These are phyloP conservation scores for Gossypium davidsonii DNA, from an alignment of 441 rosid species.

Conservation along the genomic window DNA sequence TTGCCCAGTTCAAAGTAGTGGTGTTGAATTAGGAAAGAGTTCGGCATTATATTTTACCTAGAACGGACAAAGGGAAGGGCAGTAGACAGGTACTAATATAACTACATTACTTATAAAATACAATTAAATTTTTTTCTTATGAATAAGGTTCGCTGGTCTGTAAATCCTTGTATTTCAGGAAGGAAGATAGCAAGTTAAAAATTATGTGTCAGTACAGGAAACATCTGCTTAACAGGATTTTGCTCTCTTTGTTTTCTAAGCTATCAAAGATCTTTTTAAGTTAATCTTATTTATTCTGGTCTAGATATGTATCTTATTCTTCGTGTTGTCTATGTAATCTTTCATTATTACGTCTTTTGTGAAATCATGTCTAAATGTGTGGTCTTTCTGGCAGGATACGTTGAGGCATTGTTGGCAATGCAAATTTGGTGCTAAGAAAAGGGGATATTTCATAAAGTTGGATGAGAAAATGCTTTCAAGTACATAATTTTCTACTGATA, in stretches of 20 bases:
- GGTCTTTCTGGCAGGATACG: constrained; percentile 27
- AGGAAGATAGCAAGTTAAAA: no score
- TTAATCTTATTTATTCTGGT: not conserved
- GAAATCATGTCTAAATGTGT: not conserved
- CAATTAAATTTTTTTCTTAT: not conserved
- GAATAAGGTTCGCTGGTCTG: not conserved
- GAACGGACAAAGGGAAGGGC: not conserved
- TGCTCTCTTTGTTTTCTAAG: not conserved
- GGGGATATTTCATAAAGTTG: not conserved
- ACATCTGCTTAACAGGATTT: not conserved
- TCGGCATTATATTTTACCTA: not conserved
- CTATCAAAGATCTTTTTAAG: not conserved
- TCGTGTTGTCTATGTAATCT: not conserved
- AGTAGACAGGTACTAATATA: not conserved
- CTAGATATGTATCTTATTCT: not conserved
- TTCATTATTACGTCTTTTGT: not conserved
- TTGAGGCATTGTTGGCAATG: not conserved
- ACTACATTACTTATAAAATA: not conserved
- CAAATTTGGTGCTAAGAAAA: not conserved
- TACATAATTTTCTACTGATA: constrained; percentile 2
- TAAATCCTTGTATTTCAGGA: no score
- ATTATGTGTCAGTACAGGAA: not conserved
- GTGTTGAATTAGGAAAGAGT: not conserved
- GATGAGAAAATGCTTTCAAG: constrained; percentile 14
- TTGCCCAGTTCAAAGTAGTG: not conserved